Evolutionary conservation across 1,284 basidiomycete genomes (phyloP).

Genomic region (Apiotrichum sp.): DNA sequence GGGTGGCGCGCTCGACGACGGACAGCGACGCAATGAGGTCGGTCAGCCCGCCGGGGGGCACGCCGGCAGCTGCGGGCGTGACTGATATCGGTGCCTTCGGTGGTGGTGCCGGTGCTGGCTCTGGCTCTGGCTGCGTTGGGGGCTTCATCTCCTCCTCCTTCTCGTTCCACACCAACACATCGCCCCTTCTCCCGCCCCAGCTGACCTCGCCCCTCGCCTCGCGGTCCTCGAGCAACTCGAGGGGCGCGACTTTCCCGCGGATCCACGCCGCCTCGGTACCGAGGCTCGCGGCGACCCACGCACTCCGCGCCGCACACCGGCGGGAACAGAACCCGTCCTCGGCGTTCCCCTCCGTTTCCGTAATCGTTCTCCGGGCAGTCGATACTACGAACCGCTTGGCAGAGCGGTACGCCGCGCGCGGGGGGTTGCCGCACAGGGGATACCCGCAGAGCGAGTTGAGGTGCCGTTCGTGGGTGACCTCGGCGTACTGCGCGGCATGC

Average conservation of each 20-base stretch:
- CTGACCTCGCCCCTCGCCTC: conserved; percentile 19
- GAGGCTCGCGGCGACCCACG: conserved; percentile 25
- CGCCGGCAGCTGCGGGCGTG: background rate
- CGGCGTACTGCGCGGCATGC: conserved; percentile 26
- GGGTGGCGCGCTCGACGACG: conserved; percentile 15
- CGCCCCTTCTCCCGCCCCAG: conserved; percentile 10
- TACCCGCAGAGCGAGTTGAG: conserved; percentile 38
- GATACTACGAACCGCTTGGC: conserved; percentile 24
- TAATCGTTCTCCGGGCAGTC: conserved; percentile 23
- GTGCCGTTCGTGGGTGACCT: conserved; percentile 36
- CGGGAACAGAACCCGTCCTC: conserved; percentile 34
- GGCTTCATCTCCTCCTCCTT: background rate
- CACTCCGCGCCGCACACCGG: conserved; percentile 21
- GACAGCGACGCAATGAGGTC: conserved; percentile 4
- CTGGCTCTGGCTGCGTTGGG: background rate
- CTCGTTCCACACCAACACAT: conserved; percentile 6
- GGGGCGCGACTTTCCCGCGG: conserved; percentile 4
- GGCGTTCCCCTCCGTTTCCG: conserved; percentile 28
- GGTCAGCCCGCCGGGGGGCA: background rate
- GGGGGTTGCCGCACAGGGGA: conserved; percentile 28
- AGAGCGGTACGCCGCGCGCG: conserved; percentile 22
- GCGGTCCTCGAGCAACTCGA: conserved; percentile 31
- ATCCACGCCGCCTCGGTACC: conserved; percentile 31
- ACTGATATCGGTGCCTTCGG: background rate
- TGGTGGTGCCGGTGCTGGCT: background rate